Percentiles rank a stretch among this genome's conserved stretches.
Conservation (phyloP, 306 rosid species). For the Dalbergia oliveri region DNA sequence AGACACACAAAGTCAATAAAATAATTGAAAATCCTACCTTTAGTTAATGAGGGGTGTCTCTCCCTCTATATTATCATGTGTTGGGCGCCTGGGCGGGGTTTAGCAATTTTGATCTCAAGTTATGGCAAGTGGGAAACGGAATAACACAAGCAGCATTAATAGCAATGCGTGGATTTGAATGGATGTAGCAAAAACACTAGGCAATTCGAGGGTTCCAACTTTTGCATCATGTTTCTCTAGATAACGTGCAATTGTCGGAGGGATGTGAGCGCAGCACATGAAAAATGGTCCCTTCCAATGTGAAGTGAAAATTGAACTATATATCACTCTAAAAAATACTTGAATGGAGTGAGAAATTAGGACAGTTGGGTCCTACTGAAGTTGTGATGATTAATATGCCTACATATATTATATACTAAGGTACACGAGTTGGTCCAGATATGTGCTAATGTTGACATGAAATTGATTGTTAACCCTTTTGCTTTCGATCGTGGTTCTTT, state of each 20-base stretch:
- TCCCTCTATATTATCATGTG: conserved; percentile 30
- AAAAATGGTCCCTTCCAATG: conserved; percentile 44
- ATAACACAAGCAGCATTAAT: neutral
- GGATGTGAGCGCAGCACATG: conserved; percentile 52
- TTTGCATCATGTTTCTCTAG: conserved; percentile 11
- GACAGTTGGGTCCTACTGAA: conserved; percentile 6
- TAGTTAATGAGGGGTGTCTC: conserved; percentile 36
- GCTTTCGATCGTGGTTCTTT: neutral
- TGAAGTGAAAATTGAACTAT: conserved; percentile 23
- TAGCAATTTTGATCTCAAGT: neutral
- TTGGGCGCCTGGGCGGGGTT: neutral
- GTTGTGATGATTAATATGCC: conserved; percentile 17
- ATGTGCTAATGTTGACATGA: neutral
- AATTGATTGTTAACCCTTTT: neutral
- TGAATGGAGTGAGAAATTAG: conserved; percentile 36
- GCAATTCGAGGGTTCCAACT: conserved; percentile 25
- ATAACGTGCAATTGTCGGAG: conserved; percentile 52
- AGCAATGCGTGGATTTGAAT: conserved; percentile 4
- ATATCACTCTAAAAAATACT: neutral
- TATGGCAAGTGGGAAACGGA: conserved; percentile 39
- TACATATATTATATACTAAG: neutral
- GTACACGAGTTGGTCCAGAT: neutral
- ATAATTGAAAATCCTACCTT: conserved; percentile 22
- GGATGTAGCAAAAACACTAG: conserved; percentile 38
- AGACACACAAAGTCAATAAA: neutral